These are phyloP conservation scores for Hibiscus syriacus DNA, from an alignment of 345 rosid species.

Conservation along the genomic window DNA sequence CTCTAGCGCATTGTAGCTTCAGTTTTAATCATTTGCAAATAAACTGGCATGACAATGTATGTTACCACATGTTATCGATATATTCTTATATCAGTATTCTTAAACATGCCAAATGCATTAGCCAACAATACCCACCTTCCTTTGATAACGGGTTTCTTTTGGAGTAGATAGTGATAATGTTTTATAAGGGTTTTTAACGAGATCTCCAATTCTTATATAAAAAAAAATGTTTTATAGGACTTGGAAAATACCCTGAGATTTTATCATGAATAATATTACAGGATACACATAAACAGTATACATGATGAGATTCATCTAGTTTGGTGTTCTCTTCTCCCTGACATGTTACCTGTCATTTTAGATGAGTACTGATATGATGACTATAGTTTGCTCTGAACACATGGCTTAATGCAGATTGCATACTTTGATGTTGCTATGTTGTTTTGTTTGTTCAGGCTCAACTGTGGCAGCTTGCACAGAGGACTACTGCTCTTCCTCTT, in stretches of 20 bases:
- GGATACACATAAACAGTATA: neutral
- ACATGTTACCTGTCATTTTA: no score
- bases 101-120: neutral
- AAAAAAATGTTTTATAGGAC: neutral
- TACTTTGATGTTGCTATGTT: constrained; percentile 8
- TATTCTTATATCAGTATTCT: neutral
- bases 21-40: neutral
- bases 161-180: neutral
- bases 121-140: neutral
- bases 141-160: neutral
- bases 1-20: neutral
- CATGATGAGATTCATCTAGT: neutral
- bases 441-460: constrained; percentile 53
- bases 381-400: neutral
- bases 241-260: neutral
- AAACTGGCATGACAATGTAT: neutral
- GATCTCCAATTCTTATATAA: no score
- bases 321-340: neutral
- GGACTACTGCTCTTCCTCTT: constrained; percentile 91
- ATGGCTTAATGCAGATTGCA: neutral
- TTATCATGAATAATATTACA: neutral
- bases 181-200: no score
- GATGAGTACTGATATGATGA: no score
- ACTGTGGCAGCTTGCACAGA: constrained; percentile 93
- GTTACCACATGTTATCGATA: neutral